Evolutionary conservation across 495 filamentous ascomycete genomes (phyloP).

Genomic region (Podospora conica): DNA sequence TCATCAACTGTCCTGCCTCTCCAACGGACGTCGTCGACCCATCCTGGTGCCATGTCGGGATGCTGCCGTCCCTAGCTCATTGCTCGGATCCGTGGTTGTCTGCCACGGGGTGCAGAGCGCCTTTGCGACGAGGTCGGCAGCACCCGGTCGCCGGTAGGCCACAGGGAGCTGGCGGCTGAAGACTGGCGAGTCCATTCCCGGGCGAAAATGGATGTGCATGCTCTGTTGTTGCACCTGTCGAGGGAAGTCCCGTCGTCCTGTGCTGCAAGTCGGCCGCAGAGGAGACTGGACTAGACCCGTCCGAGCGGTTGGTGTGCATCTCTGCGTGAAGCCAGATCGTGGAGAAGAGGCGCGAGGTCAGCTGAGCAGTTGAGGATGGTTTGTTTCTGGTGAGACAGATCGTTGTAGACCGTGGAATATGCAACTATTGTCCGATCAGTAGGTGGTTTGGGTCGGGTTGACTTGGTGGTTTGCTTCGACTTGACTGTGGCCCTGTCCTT

Average conservation of each 20-base stretch:
- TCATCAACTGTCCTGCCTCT: background rate
- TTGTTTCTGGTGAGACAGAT: slow-evolving; percentile 1
- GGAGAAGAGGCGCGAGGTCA: background rate
- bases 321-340: slow-evolving; percentile 3
- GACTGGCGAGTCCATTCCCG: background rate
- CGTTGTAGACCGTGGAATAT: slow-evolving; percentile 1
- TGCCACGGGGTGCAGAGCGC: background rate
- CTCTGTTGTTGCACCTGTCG: background rate
- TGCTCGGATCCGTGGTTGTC: background rate
- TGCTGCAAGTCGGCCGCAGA: background rate
- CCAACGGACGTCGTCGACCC: background rate
- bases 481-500: background rate
- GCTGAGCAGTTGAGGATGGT: background rate
- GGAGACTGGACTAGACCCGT: background rate
- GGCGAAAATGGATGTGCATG: background rate
- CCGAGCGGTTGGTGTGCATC: slow-evolving; percentile 7
- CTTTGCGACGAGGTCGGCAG: background rate
- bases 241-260: slow-evolving; percentile 7
- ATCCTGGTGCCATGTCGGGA: background rate
- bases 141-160: background rate
- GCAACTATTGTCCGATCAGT: background rate
- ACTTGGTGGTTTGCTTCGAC: background rate
- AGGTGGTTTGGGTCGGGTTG: slow-evolving; percentile 1
- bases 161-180: background rate
- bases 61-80: background rate